These are phyloP conservation scores for Claviceps arundinis DNA, from an alignment of 2,329 filamentous ascomycete genomes.

Conservation along the genomic window DNA sequence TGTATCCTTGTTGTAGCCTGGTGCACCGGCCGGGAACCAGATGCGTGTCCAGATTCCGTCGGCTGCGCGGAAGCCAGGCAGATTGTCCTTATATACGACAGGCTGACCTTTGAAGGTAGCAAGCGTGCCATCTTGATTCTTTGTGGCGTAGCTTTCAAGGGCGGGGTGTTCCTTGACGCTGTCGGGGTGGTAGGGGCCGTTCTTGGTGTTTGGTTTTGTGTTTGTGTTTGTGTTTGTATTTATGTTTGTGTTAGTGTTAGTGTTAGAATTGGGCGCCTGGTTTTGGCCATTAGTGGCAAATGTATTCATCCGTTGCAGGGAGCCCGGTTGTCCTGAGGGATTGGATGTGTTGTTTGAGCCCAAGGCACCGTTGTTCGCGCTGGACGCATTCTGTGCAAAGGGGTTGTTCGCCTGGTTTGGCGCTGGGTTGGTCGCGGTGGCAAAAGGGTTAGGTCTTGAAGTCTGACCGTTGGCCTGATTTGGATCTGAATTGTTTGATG, in stretches of 20 bases:
- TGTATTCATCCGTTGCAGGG: constrained; percentile 13
- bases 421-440: constrained; percentile 7
- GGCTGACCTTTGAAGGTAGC: constrained; percentile 49
- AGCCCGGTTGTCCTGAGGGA: constrained; percentile 13
- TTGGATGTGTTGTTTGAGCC: constrained; percentile 7
- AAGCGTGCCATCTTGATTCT: constrained; percentile 31
- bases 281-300: constrained; percentile 11
- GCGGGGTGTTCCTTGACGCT: constrained; percentile 32
- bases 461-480: constrained; percentile 1
- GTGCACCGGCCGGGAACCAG: constrained; percentile 61
- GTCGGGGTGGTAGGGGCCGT: constrained; percentile 29
- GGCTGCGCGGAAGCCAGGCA: constrained; percentile 35
- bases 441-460: constrained; percentile 15
- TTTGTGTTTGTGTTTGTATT: too few relatives aligned
- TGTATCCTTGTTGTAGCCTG: constrained; percentile 48
- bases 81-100: constrained; percentile 41
- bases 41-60: constrained; percentile 50
- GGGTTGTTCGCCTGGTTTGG: constrained; percentile 12
- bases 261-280: neutral
- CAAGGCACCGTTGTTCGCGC: constrained; percentile 10
- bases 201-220: neutral
- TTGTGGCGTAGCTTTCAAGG: constrained; percentile 29
- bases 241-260: too few relatives aligned
- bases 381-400: constrained; percentile 7
- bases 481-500: too few relatives aligned